Evolutionary conservation across 2,329 filamentous ascomycete species (phyloP).

Genomic region (Pseudogymnoascus sp.): DNA sequence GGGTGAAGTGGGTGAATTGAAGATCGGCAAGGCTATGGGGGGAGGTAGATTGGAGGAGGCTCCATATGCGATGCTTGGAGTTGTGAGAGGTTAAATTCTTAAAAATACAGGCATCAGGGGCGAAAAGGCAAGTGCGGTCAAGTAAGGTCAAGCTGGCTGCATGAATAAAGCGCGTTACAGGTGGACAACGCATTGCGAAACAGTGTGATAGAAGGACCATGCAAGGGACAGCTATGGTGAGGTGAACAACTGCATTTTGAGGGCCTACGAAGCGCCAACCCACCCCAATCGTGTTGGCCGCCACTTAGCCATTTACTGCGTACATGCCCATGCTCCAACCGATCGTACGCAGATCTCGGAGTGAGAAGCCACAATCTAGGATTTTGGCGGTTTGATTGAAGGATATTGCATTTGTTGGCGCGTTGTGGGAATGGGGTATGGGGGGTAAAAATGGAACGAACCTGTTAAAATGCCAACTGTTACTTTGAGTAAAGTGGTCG

Average conservation of each 20-base stretch:
- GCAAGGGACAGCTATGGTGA: background rate
- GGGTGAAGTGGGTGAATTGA: background rate
- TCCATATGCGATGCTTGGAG: background rate
- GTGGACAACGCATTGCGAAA: conserved; percentile 2
- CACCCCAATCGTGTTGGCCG: background rate
- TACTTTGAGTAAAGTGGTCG: background rate
- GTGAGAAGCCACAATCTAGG: background rate
- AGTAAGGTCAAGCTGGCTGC: background rate
- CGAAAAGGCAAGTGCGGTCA: background rate
- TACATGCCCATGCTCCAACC: background rate
- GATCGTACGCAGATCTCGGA: background rate
- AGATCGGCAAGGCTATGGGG: conserved; percentile 1
- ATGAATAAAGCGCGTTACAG: conserved; percentile 1
- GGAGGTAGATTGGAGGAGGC: conserved; percentile 4
- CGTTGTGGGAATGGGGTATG: background rate
- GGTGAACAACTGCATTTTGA: background rate
- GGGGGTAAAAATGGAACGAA: background rate
- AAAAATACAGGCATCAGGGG: background rate
- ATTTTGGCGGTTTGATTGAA: background rate
- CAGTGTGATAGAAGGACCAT: background rate
- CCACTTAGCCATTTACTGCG: background rate
- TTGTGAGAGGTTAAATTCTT: conserved; percentile 1
- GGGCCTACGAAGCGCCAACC: background rate
- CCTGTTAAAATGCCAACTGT: background rate
- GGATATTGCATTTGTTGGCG: background rate